Percentiles rank a stretch among this genome's conserved stretches.
Conservation (phyloP, 805 yeast genomes). For the Tetrapisispora nanseiensis region DNA sequence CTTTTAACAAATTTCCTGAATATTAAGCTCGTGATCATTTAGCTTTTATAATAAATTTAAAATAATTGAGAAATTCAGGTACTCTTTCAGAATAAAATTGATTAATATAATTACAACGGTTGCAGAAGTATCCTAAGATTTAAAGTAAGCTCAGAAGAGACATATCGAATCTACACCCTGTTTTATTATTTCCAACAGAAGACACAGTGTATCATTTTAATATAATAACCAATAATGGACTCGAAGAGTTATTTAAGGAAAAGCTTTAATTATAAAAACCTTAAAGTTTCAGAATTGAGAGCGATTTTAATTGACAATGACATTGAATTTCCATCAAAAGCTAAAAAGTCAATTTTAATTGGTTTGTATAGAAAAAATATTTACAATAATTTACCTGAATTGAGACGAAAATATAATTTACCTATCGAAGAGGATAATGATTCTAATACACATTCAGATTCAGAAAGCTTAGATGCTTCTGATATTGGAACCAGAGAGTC, state of each 20-base stretch:
- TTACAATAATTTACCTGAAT: conserved; percentile 37
- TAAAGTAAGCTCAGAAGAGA: too few species aligned
- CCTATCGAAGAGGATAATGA: background rate
- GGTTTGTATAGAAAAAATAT: conserved; percentile 48
- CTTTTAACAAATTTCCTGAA: too few species aligned
- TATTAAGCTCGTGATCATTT: too few species aligned
- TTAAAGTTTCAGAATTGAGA: conserved; percentile 64
- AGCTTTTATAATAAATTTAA: too few species aligned
- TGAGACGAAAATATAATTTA: conserved; percentile 26
- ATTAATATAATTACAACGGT: too few species aligned
- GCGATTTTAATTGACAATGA: conserved; percentile 52
- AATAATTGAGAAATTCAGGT: too few species aligned
- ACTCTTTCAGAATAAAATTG: too few species aligned
- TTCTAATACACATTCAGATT: background rate
- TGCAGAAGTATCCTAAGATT: too few species aligned
- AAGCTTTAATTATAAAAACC: conserved; percentile 58
- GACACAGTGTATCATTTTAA: too few species aligned
- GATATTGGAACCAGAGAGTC: background rate
- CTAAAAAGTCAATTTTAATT: conserved; percentile 60
- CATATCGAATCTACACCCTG: too few species aligned
- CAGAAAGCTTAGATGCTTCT: background rate
- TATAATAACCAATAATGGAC: background rate
- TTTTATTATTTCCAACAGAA: too few species aligned
- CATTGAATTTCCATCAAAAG: conserved; percentile 49
- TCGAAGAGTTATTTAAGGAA: conserved; percentile 13